Base-by-base conservation (phyloP, 371 early-diverging fungal species). In the Syncephalastrum monosporum region DNA sequence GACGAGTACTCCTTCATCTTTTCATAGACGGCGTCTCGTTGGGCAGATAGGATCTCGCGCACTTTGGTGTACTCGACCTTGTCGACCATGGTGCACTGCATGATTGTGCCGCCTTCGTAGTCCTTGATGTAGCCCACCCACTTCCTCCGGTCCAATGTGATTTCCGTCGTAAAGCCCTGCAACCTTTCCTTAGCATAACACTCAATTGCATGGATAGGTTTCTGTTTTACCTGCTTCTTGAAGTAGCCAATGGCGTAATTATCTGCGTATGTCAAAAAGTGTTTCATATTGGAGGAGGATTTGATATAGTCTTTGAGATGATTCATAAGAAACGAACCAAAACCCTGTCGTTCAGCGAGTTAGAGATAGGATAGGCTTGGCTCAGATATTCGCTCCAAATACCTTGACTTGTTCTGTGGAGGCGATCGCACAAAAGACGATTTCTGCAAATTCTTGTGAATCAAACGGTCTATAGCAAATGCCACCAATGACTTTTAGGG, bases 121-220 rank as follows among this genome's bases (percentile, higher is more conserved):
- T 99, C 99, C 74, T 99, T 99, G 63, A 99, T 99, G 68, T 94
- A 95, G 0, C 99, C 99, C 62, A 94, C 90, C 99, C 99, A 99
- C 54, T 91, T 80, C 17, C 85, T 69, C 64, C 89, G 88, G 54
- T 96, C 95, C 65, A 99, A 82, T 7, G 91, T 91, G 29, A 98
- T 94, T 4, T 99, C 94, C 16, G 91, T 90, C 8, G 97, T 95
- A 76, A 99, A 99, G 15, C 99, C 99, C 85, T 96, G 50, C 2
- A 41, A 45, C 13, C 19, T 8, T 49, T 24, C 25, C 17, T 50
- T 24, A 24, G 10, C 17, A 24, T 24, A 24, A 7, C 17, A 24
- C n/a, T 1, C 3, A 29, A 29, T 10, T 5, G 27, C 17, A n/a
- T 13, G 13, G 13, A 50, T n/a, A 23, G 33, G 24, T 50, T 15